A percentile compares a stretch with the other conserved stretches of the same genome.
Evolutionary conservation across 1,284 basidiomycete species (phyloP).

Genomic region (Trametes sp.): DNA sequence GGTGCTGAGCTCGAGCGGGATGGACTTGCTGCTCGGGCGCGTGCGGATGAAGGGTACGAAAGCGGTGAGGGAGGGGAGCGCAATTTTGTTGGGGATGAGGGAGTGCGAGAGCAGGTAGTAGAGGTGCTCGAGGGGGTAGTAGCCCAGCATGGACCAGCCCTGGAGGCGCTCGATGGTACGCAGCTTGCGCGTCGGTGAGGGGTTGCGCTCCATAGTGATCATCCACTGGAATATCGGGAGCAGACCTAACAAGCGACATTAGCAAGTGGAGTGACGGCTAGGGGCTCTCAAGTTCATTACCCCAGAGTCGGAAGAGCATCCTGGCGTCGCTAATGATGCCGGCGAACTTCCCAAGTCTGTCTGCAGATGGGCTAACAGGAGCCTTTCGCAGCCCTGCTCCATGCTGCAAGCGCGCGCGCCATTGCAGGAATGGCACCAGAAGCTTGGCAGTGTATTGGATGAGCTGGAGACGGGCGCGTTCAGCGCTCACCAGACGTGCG

Average conservation of each 20-base stretch:
- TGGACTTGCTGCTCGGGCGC: constrained; percentile 42
- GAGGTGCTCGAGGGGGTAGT: constrained; percentile 84
- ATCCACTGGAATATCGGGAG: constrained; percentile 83
- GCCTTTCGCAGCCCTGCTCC: constrained; percentile 60
- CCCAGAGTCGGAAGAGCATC: constrained; percentile 79
- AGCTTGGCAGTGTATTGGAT: constrained; percentile 77
- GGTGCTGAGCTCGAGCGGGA: constrained; percentile 54
- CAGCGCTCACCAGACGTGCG: background rate
- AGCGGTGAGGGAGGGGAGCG: constrained; percentile 51
- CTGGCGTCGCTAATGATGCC: constrained; percentile 70
- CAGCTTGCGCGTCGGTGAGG: constrained; percentile 70
- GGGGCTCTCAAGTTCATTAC: constrained; percentile 48
- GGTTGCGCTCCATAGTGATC: constrained; percentile 70
- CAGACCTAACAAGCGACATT: constrained; percentile 56
- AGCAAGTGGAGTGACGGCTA: background rate
- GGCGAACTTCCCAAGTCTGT: constrained; percentile 61
- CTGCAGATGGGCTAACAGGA: constrained; percentile 60
- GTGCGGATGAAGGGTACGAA: constrained; percentile 41
- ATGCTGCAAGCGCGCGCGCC: constrained; percentile 73
- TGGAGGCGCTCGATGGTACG: constrained; percentile 83
- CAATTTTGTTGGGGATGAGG: constrained; percentile 63
- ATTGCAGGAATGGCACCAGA: constrained; percentile 65
- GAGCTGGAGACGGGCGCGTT: constrained; percentile 51
- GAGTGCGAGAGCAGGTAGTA: constrained; percentile 73
- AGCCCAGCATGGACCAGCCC: constrained; percentile 84